A percentile compares a stretch with the other conserved stretches of the same genome.
Evolutionary conservation across 2,329 filamentous ascomycete species (phyloP).

Genomic region (Fusarium miscanthi): DNA sequence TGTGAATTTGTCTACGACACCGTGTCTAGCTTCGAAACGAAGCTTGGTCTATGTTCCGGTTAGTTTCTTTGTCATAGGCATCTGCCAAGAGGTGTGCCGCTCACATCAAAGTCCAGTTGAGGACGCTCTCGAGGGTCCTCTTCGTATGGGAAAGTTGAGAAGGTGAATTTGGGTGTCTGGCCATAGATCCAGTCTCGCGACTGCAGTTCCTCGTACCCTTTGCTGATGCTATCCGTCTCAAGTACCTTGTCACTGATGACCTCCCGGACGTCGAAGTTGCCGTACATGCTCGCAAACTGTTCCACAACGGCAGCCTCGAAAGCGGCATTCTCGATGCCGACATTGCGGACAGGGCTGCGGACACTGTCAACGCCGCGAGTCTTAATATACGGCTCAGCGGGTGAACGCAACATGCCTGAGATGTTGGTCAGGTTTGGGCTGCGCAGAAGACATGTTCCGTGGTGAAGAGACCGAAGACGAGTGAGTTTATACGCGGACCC

Average conservation of each 20-base stretch:
- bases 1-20: slow-evolving; percentile 49
- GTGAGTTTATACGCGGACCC: slow-evolving; percentile 97
- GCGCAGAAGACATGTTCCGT: slow-evolving; percentile 87
- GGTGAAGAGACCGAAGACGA: slow-evolving; percentile 82
- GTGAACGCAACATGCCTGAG: slow-evolving; percentile 78
- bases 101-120: slow-evolving; percentile 59
- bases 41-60: slow-evolving; percentile 46
- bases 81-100: slow-evolving; percentile 12
- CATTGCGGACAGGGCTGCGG: slow-evolving; percentile 84
- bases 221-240: slow-evolving; percentile 61
- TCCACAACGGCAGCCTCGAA: slow-evolving; percentile 68
- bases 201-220: slow-evolving; percentile 54
- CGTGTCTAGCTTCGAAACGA: slow-evolving; percentile 52
- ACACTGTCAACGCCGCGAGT: slow-evolving; percentile 93
- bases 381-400: slow-evolving; percentile 78
- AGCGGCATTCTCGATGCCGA: slow-evolving; percentile 63
- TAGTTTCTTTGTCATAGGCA: neutral
- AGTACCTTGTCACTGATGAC: slow-evolving; percentile 63
- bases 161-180: slow-evolving; percentile 86
- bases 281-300: slow-evolving; percentile 77
- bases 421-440: slow-evolving; percentile 80
- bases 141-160: slow-evolving; percentile 70
- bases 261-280: slow-evolving; percentile 49
- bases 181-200: slow-evolving; percentile 81
- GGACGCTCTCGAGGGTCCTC: slow-evolving; percentile 68